These are phyloP conservation scores for Chenopodium quinoa DNA, from an alignment of 148 eudicot species.

Conservation along the genomic window DNA sequence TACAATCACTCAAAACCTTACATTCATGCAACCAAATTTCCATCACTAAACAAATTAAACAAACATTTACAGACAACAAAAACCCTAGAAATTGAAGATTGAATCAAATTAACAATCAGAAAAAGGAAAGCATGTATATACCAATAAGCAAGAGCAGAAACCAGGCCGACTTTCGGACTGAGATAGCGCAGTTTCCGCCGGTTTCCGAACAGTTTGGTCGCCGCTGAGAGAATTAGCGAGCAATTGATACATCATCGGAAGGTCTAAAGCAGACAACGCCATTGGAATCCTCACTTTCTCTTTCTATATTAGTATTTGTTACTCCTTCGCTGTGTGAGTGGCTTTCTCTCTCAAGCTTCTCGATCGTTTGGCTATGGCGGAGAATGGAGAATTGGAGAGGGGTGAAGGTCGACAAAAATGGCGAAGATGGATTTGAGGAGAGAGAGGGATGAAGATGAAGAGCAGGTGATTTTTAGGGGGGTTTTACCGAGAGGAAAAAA, in stretches of 20 bases:
- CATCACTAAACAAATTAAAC: background rate
- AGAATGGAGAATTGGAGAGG: background rate
- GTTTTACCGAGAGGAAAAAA: slow-evolving; percentile 17
- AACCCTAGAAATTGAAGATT: slow-evolving; percentile 33
- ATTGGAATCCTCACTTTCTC: slow-evolving; percentile 27
- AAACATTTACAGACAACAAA: background rate
- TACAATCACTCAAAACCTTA: background rate
- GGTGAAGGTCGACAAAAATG: background rate
- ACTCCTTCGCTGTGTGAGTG: background rate
- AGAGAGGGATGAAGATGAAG: slow-evolving; percentile 12
- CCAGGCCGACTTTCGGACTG: slow-evolving; percentile 85
- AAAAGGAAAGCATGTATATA: slow-evolving; percentile 15
- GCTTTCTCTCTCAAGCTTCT: background rate
- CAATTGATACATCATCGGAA: slow-evolving; percentile 77
- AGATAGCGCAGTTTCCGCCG: slow-evolving; percentile 79
- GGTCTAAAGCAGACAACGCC: slow-evolving; percentile 82
- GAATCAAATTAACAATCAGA: background rate
- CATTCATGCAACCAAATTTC: slow-evolving; percentile 16
- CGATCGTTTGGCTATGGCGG: slow-evolving; percentile 5
- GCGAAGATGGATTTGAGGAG: slow-evolving; percentile 20
- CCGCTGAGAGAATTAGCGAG: slow-evolving; percentile 75
- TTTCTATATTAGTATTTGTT: too few relatives aligned
- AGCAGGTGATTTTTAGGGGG: slow-evolving; percentile 7
- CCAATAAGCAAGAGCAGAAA: slow-evolving; percentile 88
- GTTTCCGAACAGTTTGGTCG: slow-evolving; percentile 58